Evolutionary conservation across 164 flowering plant species (phyloP).

Genomic region (Hamamelis virginiana): DNA sequence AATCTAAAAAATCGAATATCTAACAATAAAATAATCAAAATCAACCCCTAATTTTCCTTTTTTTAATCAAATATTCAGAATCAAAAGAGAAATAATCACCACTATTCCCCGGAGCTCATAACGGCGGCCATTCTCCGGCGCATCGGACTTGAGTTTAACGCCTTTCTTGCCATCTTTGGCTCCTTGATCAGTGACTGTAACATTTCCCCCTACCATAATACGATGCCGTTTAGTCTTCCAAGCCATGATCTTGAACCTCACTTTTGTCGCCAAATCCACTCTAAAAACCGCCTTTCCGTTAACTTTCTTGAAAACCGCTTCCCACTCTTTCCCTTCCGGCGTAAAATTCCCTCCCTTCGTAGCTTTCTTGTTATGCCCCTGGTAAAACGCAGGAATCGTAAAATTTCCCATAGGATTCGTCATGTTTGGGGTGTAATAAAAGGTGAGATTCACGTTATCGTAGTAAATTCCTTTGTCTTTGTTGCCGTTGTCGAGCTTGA

Average conservation of each 20-base stretch:
- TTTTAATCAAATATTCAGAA: not conserved
- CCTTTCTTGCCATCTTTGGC: conserved; percentile 29
- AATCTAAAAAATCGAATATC: no score
- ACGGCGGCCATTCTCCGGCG: conserved; percentile 6
- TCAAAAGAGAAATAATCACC: not conserved
- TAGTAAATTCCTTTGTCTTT: conserved; percentile 71
- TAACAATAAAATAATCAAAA: not conserved
- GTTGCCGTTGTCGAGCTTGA: conserved; percentile 61
- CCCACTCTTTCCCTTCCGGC: conserved; percentile 27
- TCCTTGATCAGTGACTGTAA: conserved; percentile 44
- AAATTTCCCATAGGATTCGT: conserved; percentile 21
- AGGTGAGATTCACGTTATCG: conserved; percentile 44
- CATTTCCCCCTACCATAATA: conserved; percentile 33
- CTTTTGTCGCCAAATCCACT: conserved; percentile 59
- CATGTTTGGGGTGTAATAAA: conserved; percentile 27
- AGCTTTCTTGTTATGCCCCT: conserved; percentile 61
- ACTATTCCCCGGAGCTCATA: conserved; percentile 7
- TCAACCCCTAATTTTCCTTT: not conserved
- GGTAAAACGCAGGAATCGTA: conserved; percentile 39
- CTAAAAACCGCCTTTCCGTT: conserved; percentile 38
- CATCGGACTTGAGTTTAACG: conserved; percentile 39
- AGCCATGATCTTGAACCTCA: conserved; percentile 56
- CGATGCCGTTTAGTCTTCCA: conserved; percentile 44
- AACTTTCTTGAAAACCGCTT: conserved; percentile 18
- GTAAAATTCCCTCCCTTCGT: conserved; percentile 5